These are phyloP conservation scores for Ramicandelaber brevisporus DNA, from an alignment of 192 early-diverging fungal genomes.

Conservation along the genomic window DNA sequence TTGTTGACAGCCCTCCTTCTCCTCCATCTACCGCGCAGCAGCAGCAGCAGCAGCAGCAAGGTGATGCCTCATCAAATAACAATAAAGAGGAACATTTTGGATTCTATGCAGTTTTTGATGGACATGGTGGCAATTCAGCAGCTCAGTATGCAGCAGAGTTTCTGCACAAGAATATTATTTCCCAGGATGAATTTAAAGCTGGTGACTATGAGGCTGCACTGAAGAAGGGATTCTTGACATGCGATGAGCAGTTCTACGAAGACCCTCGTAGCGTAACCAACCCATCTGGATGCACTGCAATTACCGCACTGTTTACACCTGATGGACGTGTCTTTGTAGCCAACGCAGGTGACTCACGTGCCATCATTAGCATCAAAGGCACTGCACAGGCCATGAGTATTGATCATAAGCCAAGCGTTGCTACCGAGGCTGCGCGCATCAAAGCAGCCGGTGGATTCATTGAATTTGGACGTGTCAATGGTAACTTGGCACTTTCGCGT, in stretches of 20 bases:
- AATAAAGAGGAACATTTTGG: conserved; percentile 24
- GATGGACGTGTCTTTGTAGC: conserved; percentile 54
- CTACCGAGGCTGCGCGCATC: conserved; percentile 65
- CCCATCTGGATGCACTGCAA: conserved; percentile 93
- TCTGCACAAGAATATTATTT: conserved; percentile 45
- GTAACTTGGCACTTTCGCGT: conserved; percentile 90
- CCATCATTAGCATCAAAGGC: conserved; percentile 63
- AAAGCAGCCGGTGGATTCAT: conserved; percentile 84
- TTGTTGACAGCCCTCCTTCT: no score
- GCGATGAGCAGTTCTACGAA: conserved; percentile 54
- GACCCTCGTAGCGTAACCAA: conserved; percentile 52
- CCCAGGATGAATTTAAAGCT: conserved; percentile 29
- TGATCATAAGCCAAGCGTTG: conserved; percentile 91
- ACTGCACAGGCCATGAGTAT: conserved; percentile 46
- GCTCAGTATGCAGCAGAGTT: conserved; percentile 62
- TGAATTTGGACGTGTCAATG: conserved; percentile 96
- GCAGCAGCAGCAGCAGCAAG: no score
- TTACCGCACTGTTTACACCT: conserved; percentile 58
- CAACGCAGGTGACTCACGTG: conserved; percentile 92
- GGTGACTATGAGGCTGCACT: conserved; percentile 51
- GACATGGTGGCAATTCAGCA: conserved; percentile 69
- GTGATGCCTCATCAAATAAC: no score
- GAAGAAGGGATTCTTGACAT: conserved; percentile 54
- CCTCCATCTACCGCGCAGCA: no score
- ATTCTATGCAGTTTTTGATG: conserved; percentile 96